Evolutionary conservation across 2,329 filamentous ascomycete species (phyloP).

Genomic region (Cladophialophora immunda): DNA sequence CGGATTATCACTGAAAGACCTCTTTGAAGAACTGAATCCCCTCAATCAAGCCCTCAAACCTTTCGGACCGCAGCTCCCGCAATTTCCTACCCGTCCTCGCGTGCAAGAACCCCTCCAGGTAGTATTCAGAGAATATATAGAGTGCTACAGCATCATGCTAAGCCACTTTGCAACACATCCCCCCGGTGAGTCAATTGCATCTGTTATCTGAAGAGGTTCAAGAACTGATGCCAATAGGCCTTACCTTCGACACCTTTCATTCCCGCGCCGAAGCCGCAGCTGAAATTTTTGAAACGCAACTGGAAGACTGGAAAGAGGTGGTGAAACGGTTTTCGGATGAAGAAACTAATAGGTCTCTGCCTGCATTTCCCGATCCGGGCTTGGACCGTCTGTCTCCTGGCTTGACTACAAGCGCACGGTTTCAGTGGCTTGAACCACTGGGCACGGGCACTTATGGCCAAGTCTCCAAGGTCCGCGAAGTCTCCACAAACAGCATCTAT

Average conservation of each 20-base stretch:
- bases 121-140: constrained; percentile 9
- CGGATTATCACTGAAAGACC: not conserved
- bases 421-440: constrained; percentile 8
- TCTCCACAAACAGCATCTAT: constrained; percentile 7
- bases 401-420: not conserved
- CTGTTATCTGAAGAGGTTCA: not conserved
- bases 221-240: not conserved
- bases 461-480: constrained; percentile 14
- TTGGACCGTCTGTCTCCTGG: not conserved
- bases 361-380: not conserved
- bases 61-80: constrained; percentile 6
- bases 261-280: not conserved
- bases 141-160: constrained; percentile 16
- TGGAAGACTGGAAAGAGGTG: constrained; percentile 7
- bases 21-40: not conserved
- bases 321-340: not conserved
- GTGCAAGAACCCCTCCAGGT: constrained; percentile 7
- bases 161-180: constrained; percentile 7
- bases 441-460: constrained; percentile 5
- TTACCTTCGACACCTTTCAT: constrained; percentile 5
- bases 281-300: not conserved
- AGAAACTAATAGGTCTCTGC: not conserved
- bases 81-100: constrained; percentile 1
- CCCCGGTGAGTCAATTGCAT: not conserved
- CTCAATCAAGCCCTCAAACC: constrained; percentile 9